Evolutionary conservation across 805 yeast genomes (phyloP).

Genomic region (Alloascoidea hylecoeti): DNA sequence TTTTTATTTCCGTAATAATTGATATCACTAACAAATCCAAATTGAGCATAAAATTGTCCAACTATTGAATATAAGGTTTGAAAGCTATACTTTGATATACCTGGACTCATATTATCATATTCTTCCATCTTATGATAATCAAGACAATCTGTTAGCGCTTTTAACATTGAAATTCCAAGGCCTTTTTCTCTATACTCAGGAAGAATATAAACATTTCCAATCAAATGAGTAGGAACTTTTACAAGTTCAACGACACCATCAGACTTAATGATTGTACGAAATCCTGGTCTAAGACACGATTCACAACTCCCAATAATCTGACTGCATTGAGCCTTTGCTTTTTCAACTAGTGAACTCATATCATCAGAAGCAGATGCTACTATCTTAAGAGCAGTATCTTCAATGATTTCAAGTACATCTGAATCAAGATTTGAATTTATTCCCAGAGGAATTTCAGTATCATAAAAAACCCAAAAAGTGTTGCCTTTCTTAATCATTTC

Average conservation of each 20-base stretch:
- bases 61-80: background rate
- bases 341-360: too few species aligned
- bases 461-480: background rate
- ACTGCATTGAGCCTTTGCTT: background rate
- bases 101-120: background rate
- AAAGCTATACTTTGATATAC: background rate
- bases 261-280: background rate
- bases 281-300: background rate
- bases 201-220: background rate
- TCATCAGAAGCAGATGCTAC: too few species aligned
- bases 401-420: too few species aligned
- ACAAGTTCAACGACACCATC: background rate
- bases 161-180: background rate
- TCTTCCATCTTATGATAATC: background rate
- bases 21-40: background rate
- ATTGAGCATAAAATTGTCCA: background rate
- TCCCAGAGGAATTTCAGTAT: background rate
- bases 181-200: background rate
- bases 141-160: background rate
- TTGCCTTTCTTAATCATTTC: background rate
- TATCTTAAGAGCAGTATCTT: too few species aligned
- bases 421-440: too few species aligned
- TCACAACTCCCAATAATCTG: conserved; percentile 1
- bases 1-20: background rate
- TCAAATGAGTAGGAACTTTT: background rate